phyloP scores from a whole-genome alignment of 192 early-diverging fungal species.

The Martensiomyces pterosporus region DNA sequence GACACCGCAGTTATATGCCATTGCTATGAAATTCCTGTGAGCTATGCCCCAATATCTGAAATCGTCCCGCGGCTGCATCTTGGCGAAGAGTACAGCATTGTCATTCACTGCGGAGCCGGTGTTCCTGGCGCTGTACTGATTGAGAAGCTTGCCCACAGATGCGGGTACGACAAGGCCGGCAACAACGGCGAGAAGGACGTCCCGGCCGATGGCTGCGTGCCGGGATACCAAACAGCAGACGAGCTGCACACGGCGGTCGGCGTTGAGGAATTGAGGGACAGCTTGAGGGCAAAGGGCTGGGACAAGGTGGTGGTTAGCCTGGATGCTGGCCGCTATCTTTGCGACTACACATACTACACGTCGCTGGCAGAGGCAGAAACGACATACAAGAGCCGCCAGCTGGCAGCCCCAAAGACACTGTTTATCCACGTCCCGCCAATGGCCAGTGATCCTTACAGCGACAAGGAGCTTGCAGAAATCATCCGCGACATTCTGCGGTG shows the following conservation, averaged over 20 bases:
- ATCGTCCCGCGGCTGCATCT: slow-evolving; percentile 44
- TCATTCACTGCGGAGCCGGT: slow-evolving; percentile 55
- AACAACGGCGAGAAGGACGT: slow-evolving; percentile 42
- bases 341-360: slow-evolving; percentile 58
- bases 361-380: slow-evolving; percentile 42
- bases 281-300: slow-evolving; percentile 42
- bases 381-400: slow-evolving; percentile 6
- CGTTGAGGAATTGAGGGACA: slow-evolving; percentile 26
- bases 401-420: slow-evolving; percentile 25
- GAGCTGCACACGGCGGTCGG: slow-evolving; percentile 39
- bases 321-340: slow-evolving; percentile 57
- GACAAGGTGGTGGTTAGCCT: slow-evolving; percentile 21
- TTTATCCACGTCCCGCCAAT: slow-evolving; percentile 52
- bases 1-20: slow-evolving; percentile 15
- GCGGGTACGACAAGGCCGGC: slow-evolving; percentile 49
- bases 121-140: slow-evolving; percentile 35
- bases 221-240: slow-evolving; percentile 26
- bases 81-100: slow-evolving; percentile 39
- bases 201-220: slow-evolving; percentile 20
- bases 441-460: slow-evolving; percentile 24
- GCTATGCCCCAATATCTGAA: slow-evolving; percentile 50
- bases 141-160: slow-evolving; percentile 50
- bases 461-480: slow-evolving; percentile 28
- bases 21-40: slow-evolving; percentile 54
- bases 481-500: slow-evolving; percentile 17